Evolutionary conservation across 2,329 filamentous ascomycete species (phyloP), one percentile per base, ranked within the genome.

Genomic region (Paecilomyces formosus): DNA sequence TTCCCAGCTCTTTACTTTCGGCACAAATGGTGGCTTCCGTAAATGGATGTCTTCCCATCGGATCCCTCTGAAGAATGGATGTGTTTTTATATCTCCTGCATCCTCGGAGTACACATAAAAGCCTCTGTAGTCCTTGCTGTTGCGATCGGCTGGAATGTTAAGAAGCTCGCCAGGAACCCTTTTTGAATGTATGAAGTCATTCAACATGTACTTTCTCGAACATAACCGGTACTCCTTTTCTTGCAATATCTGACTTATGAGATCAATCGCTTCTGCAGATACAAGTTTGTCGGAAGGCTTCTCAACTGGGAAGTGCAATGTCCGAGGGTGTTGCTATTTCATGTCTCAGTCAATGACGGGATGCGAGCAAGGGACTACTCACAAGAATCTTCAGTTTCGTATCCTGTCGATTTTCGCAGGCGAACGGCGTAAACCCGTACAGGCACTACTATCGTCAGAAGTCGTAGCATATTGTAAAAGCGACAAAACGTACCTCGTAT

Each of bases 381-480:
- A 89, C 88, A 57, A 94, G 70, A 62, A 97, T 96, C 63, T 90
- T 93, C 61, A 86, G 78, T 72, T 97, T 97, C 2, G 92, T 97
- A 64, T 88, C 83, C 59, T 91, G 85, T 9, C 92, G 83, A 52
- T 90, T 88, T 54, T 93, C 89, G 15, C 88, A 85, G 56, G 92
- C 84, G 71, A 97, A 97, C 0, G 93, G 93, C 0, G 93, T 97
- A 61, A 88, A 88, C 0, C 93, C 93, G 70, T 94, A 97, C 1
- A 97, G 79, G 68, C 93, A 97, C 81, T 85, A 51, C n/a, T 45
- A 13, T 28, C 5, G 50, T 52, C 5, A 52, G 26, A 13, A 28
- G 13, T 22, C n/a, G 21, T 18, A 8, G 39, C 39, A 45, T 21
- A 22, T 26, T 50, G 63, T 54, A 63, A 57, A 52, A 3, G 55